A percentile compares a stretch with the other conserved stretches of the same genome.
Evolutionary conservation across 192 early-diverging fungal species (phyloP).

Genomic region (Backusella circina): DNA sequence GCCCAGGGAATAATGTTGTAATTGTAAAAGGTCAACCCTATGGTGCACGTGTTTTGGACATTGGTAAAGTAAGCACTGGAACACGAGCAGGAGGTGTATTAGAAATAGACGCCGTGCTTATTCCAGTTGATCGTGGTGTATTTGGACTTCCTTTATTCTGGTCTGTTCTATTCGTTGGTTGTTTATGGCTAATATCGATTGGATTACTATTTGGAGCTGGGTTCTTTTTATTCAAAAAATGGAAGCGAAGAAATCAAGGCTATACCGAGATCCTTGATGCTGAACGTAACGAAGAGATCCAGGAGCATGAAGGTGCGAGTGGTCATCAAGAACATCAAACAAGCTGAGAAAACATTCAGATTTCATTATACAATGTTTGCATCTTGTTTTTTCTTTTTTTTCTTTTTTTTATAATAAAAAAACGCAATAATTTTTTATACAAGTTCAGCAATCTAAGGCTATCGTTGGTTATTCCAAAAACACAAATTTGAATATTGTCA

Average conservation of each 20-base stretch:
- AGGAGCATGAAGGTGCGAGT: neutral
- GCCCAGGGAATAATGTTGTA: conserved; percentile 2
- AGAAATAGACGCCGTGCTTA: conserved; percentile 21
- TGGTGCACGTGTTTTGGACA: conserved; percentile 10
- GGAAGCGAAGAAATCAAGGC: neutral
- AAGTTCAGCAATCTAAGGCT: too few relatives aligned
- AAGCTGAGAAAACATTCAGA: neutral
- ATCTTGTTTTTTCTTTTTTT: neutral
- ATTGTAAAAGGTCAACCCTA: conserved; percentile 14
- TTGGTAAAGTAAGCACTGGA: conserved; percentile 18
- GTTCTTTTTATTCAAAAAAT: conserved; percentile 11
- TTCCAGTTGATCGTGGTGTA: conserved; percentile 12
- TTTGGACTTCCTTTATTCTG: conserved; percentile 19
- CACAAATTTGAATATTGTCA: too few relatives aligned
- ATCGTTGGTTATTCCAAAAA: too few relatives aligned
- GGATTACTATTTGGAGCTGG: neutral
- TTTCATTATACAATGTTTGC: neutral
- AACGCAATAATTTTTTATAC: neutral
- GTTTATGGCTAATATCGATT: neutral
- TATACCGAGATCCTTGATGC: neutral
- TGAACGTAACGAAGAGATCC: neutral
- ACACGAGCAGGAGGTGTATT: conserved; percentile 16
- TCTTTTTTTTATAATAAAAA: neutral
- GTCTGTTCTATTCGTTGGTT: neutral
- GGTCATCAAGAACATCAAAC: neutral